Evolutionary conservation across 2,329 filamentous ascomycete genomes (phyloP), one percentile per base, ranked within the genome.

Genomic region (Aspergillus ibericus): DNA sequence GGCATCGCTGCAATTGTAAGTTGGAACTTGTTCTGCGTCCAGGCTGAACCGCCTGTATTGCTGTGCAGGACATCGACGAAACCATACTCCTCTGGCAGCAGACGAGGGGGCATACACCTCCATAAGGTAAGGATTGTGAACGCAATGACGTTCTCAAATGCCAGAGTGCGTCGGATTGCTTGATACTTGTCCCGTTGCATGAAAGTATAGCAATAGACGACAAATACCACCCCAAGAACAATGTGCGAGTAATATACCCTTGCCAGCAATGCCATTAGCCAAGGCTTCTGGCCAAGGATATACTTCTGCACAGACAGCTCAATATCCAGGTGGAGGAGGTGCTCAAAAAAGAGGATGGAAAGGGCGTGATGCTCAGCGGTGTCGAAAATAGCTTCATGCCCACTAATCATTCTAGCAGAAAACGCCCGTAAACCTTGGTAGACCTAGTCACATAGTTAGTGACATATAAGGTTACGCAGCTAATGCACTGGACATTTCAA

Each of bases 1-100:
- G 80, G 80, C 79, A 82, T 82, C 25, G 80, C 80, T 0, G 79
- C 80, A 58, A 81, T 80, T 7, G 78, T 81, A 10, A 81, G 66
- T 62, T 80, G 78, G 56, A 79, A 80, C 18, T 71, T 70, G 61
- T 81, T 82, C 54, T 80, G 71, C 16, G 74, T 79, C 80, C 78
- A 81, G 53, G 56, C 68, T 38, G 59, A 69, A 12, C 57, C 67
- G 38, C 49, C 61, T 4, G 40, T 44, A 40, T 60, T 68, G 62
- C 57, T 58, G 49, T 81, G 79, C 6, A 82, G 70, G 13, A 81
- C 65, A 59, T 83, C 81, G 58, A 80, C 61, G 64, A 79, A 83
- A 20, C 80, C 80, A 27, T 62, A 66, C 10, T 70, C 67, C 20
- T 63, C 59, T 15, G 81, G 81, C 0, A 83, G 73, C n/a, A 83